Conservation (phyloP, 805 yeast species). For the Metschnikowia koreensis region DNA sequence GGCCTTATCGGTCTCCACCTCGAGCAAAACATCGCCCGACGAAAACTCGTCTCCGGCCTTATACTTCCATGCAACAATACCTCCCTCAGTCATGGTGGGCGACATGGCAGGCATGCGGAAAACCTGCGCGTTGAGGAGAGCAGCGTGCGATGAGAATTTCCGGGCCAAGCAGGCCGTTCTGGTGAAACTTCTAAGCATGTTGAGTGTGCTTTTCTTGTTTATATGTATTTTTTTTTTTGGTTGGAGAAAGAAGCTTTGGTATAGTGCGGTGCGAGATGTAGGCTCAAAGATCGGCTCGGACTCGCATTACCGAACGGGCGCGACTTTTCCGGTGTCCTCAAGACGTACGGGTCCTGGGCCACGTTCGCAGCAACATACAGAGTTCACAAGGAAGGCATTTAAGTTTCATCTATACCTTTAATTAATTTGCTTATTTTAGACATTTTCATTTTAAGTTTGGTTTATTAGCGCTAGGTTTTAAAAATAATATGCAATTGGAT, state of each 20-base stretch:
- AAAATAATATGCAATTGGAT: too few species aligned
- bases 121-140: conserved; percentile 36
- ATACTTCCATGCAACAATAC: conserved; percentile 84
- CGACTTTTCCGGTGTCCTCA: conserved; percentile 15
- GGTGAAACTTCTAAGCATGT: conserved; percentile 20
- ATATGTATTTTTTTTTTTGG: neutral
- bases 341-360: neutral
- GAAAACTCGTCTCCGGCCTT: conserved; percentile 64
- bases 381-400: neutral
- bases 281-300: conserved; percentile 14
- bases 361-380: neutral
- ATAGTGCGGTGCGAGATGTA: conserved; percentile 3
- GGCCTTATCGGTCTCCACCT: conserved; percentile 86
- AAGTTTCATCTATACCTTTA: too few species aligned
- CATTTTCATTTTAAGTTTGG: too few species aligned
- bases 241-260: too few species aligned
- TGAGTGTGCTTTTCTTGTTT: conserved; percentile 5
- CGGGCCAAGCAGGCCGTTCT: conserved; percentile 15
- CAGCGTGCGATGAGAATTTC: conserved; percentile 31
- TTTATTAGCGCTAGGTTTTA: too few species aligned
- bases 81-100: conserved; percentile 97
- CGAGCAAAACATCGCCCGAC: conserved; percentile 80
- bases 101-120: conserved; percentile 98
- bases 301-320: conserved; percentile 25
- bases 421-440: too few species aligned